Evolutionary conservation across 2,329 filamentous ascomycete species (phyloP).

Genomic region (Penicillium nordicum): DNA sequence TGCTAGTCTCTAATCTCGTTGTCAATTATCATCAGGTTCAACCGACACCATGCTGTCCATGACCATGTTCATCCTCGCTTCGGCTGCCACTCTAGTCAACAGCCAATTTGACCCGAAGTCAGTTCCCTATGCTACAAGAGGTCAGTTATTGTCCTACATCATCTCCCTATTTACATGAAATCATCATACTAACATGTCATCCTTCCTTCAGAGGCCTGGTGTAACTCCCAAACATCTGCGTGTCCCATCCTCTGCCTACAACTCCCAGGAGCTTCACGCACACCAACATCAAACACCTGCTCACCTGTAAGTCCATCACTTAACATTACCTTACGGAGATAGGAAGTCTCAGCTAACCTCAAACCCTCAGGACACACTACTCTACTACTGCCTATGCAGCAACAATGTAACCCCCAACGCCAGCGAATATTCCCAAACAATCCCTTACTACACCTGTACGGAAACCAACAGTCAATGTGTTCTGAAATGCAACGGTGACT

Average conservation of each 20-base stretch:
- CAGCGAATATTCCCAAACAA: conserved; percentile 59
- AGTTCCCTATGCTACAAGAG: conserved; percentile 35
- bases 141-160: conserved; percentile 23
- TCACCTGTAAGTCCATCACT: conserved; percentile 31
- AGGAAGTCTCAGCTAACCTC: not conserved
- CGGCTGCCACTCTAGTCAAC: conserved; percentile 29
- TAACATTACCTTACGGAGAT: not conserved
- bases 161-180: not conserved
- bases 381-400: conserved; percentile 56
- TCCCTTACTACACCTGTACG: conserved; percentile 61
- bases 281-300: conserved; percentile 40
- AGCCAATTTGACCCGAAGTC: conserved; percentile 41
- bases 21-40: conserved; percentile 7
- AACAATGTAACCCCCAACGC: conserved; percentile 55
- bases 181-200: not conserved
- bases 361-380: conserved; percentile 43
- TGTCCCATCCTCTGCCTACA: conserved; percentile 48
- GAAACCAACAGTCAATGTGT: conserved; percentile 57
- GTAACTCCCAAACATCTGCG: conserved; percentile 38
- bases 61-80: conserved; percentile 33
- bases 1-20: not conserved
- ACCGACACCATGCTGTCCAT: conserved; percentile 25
- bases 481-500: conserved; percentile 46
- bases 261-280: conserved; percentile 33
- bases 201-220: conserved; percentile 39